These are phyloP conservation scores for Jamesozyma hellenica DNA, from an alignment of 805 yeast genomes.

Conservation along the genomic window DNA sequence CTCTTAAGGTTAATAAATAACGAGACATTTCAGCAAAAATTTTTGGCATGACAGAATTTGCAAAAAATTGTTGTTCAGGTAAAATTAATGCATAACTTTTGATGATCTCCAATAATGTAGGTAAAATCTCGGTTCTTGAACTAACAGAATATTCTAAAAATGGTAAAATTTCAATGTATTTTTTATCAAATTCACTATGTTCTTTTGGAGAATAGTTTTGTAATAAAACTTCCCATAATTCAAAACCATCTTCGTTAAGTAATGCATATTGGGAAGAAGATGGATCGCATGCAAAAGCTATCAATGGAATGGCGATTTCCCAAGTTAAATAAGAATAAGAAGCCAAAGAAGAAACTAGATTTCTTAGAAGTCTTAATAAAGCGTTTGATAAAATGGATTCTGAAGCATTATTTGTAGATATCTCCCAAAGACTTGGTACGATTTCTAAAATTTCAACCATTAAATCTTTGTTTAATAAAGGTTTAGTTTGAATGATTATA, in stretches of 20 bases:
- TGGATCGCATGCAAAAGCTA: constrained; percentile 52
- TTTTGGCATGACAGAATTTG: constrained; percentile 15
- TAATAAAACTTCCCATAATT: constrained; percentile 65
- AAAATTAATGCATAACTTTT: constrained; percentile 52
- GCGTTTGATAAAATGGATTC: constrained; percentile 39
- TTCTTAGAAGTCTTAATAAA: constrained; percentile 46
- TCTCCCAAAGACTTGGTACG: constrained; percentile 76
- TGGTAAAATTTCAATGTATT: constrained; percentile 39
- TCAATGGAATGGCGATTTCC: constrained; percentile 54
- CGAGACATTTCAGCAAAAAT: constrained; percentile 42
- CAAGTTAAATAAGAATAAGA: constrained; percentile 40
- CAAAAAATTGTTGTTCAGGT: constrained; percentile 30
- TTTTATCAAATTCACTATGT: constrained; percentile 22
- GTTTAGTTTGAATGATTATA: constrained; percentile 54
- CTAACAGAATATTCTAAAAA: constrained; percentile 49
- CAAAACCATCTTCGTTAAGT: constrained; percentile 77
- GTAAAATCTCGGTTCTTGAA: constrained; percentile 65
- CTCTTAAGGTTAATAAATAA: constrained; percentile 53
- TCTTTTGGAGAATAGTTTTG: constrained; percentile 44
- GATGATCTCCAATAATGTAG: constrained; percentile 48
- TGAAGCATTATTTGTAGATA: constrained; percentile 30
- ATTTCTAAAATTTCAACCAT: constrained; percentile 41
- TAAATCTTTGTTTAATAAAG: constrained; percentile 43
- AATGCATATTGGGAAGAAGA: constrained; percentile 44
- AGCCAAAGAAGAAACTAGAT: constrained; percentile 47